These are phyloP conservation scores for Hygrophorus pudorinus DNA, from an alignment of 768 basidiomycete species.

Conservation along the genomic window DNA sequence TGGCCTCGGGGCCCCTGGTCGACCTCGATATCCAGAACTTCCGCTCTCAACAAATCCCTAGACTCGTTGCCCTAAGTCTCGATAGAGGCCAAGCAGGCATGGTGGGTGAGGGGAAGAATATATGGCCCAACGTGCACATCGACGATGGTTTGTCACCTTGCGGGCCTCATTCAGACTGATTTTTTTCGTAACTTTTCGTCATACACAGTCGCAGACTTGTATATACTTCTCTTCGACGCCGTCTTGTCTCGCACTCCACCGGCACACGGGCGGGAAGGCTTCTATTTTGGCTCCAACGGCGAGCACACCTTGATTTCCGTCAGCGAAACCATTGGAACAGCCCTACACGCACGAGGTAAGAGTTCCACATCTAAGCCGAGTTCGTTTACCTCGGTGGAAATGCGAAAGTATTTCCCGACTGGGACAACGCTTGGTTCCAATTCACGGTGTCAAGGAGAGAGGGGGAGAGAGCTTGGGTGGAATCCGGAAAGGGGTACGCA, in stretches of 20 bases:
- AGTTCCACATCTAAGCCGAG: constrained; percentile 30
- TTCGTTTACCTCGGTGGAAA: constrained; percentile 35
- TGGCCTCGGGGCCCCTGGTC: constrained; percentile 36
- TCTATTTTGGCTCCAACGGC: constrained; percentile 44
- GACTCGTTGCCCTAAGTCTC: constrained; percentile 13
- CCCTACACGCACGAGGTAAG: constrained; percentile 28
- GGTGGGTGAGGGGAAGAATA: constrained; percentile 17
- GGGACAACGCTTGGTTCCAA: constrained; percentile 24
- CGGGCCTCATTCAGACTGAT: not conserved
- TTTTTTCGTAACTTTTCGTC: not conserved
- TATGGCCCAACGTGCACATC: constrained; percentile 16
- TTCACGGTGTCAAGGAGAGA: constrained; percentile 32
- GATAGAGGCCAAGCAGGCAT: constrained; percentile 12
- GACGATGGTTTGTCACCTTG: constrained; percentile 8
- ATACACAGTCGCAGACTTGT: constrained; percentile 32
- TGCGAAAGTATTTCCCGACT: constrained; percentile 27
- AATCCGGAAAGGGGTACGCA: constrained; percentile 35
- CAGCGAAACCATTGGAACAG: constrained; percentile 27
- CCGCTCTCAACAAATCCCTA: constrained; percentile 17
- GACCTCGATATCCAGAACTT: constrained; percentile 41
- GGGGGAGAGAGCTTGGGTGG: constrained; percentile 40
- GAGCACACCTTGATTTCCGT: constrained; percentile 37
- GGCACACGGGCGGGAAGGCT: constrained; percentile 39
- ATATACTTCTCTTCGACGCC: constrained; percentile 31
- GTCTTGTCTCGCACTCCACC: constrained; percentile 17